Evolutionary conservation across 2,329 filamentous ascomycete genomes (phyloP), one percentile per base, ranked within the genome.

Genomic region (Cryphonectria nitschkei): DNA sequence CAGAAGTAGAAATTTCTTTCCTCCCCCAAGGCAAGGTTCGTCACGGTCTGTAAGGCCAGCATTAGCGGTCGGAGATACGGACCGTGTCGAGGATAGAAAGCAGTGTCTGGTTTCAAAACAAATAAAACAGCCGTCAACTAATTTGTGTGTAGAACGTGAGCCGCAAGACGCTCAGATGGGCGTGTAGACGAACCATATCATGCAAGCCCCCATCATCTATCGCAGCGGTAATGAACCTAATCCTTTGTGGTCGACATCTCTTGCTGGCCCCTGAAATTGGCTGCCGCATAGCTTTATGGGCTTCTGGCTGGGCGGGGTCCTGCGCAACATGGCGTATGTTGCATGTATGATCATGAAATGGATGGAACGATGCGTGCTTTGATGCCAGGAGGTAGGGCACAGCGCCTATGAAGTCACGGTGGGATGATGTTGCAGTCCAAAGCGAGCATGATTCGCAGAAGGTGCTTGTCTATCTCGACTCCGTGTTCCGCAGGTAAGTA

Each of bases 21-120:
- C 11, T 39, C 11, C 19, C 7, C 19, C 11, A 56, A 34, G 26
- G 54, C 54, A 22, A 34, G 11, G 26, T 26, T 14, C 13, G 54
- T 58, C 54, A 29, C 26, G 8, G 50, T 26, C 29, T 58, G 54
- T 32, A 58, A 34, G 29, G 54, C 54, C 54, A 58, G 29, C 54
- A 32, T 34, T 58, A 58, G 54, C 54, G 29, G 54, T 34, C 54
- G 54, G 54, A 32, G 54, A 19, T 58, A 14, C 29, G 54, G 54
- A 58, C 54, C 54, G 54, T 19, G 54, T 58, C 29, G 54, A 58
- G 54, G 13, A 58, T 58, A 58, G 54, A 34, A 29, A 58, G 54
- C 54, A 19, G 54, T 58, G 54, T 32, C 54, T 32, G 29, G 54
- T 29, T 16, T 56, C 26, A 29, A 29, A 46, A 22, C 34, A 46